These are phyloP conservation scores for Jatropha curcas DNA, from an alignment of 345 rosid species.

Conservation along the genomic window DNA sequence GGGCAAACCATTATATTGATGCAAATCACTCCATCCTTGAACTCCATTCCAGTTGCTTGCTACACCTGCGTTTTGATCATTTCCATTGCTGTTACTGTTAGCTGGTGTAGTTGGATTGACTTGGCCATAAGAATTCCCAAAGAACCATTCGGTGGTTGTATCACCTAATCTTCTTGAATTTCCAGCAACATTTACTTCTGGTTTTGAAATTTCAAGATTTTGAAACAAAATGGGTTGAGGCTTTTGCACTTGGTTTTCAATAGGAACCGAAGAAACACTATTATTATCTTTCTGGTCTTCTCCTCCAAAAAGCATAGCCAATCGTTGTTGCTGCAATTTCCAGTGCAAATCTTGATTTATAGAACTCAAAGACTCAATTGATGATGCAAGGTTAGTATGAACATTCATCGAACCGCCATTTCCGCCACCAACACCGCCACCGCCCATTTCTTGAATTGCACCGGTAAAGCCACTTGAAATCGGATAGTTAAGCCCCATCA, in stretches of 20 bases:
- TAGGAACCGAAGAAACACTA: slow-evolving; percentile 25
- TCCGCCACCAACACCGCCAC: slow-evolving; percentile 35
- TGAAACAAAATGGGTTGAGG: slow-evolving; percentile 66
- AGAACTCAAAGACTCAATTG: slow-evolving; percentile 83
- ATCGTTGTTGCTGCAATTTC: slow-evolving; percentile 89
- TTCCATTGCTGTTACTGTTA: slow-evolving; percentile 37
- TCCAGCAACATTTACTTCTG: slow-evolving; percentile 20
- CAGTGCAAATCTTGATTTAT: slow-evolving; percentile 92
- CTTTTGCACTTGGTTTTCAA: slow-evolving; percentile 43
- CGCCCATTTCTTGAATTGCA: slow-evolving; percentile 43
- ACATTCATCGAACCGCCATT: slow-evolving; percentile 50
- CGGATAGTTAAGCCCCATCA: slow-evolving; percentile 56
- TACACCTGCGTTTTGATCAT: slow-evolving; percentile 10
- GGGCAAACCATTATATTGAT: slow-evolving; percentile 50
- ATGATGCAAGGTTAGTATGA: slow-evolving; percentile 66
- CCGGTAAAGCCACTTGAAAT: slow-evolving; percentile 32
- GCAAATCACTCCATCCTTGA: slow-evolving; percentile 50
- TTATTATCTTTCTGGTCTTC: slow-evolving; percentile 36
- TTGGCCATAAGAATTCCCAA: slow-evolving; percentile 53
- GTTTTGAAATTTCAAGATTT: slow-evolving; percentile 52
- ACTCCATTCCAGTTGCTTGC: slow-evolving; percentile 37
- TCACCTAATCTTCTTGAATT: slow-evolving; percentile 43
- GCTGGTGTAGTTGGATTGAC: slow-evolving; percentile 42
- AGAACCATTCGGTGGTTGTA: slow-evolving; percentile 64
- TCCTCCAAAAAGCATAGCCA: slow-evolving; percentile 60